Evolutionary conservation across 768 basidiomycete genomes (phyloP), one percentile per base, ranked within the genome.

Genomic region (Tremella mesenterica): DNA sequence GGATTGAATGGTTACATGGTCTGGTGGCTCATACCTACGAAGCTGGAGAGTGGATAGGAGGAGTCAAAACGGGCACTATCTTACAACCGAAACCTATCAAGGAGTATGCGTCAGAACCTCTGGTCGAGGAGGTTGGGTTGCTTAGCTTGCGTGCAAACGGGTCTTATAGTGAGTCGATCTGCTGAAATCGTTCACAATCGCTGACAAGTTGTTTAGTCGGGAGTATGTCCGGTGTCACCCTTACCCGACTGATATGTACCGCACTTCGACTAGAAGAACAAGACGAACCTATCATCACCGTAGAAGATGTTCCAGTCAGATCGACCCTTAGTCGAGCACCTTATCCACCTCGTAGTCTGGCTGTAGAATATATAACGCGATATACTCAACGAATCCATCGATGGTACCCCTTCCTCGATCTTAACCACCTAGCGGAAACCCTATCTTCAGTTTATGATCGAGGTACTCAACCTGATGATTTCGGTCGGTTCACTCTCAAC

Each of bases 331-430:
- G 20, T 48, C 49, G 49, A 5, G 52, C 52, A 9, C 33, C 39
- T 5, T 46, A 36, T 16, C 52, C 52, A 2, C 45, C 52, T 31
- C 26, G 45, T 8, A 9, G 28, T 3, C 12, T 47, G 7, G 44
- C 44, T 16, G 23, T 25, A 13, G 16, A 13, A 9, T 39, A 53
- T 29, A 25, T 53, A 16, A 16, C 13, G 16, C 16, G 33, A 8
- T 53, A 53, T 25, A 28, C 48, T 9, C 29, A 31, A 18, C 30
- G 23, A 6, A 38, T 47, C 9, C 52, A 53, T 28, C 25, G 44
- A 23, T 53, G 52, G 52, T 53, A 53, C 29, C 52, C 52, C 20
- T 47, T 45, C 31, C 31, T 53, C 26, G 45, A 45, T 31, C 44
- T 48, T 8, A 16, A 21, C 20, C 13, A 28, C 8, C 30, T 53